Evolutionary conservation across 140 eudicot genomes (phyloP), one percentile per base, ranked within the genome.

Genomic region (Ambrosia hybrid): DNA sequence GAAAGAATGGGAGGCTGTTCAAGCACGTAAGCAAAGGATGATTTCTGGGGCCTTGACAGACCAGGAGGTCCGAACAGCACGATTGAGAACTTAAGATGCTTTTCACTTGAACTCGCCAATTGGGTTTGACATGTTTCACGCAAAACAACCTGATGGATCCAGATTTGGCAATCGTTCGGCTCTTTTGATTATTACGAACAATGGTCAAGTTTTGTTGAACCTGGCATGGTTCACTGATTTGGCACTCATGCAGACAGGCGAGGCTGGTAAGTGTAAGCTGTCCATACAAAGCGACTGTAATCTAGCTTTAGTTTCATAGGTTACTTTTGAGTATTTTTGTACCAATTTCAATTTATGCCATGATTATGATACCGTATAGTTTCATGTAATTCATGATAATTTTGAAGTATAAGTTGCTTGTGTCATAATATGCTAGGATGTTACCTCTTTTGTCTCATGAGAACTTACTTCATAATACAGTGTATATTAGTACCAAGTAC

Each of bases 1-100:
- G 91, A 93, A 83, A 84, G 96, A 83, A 93, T 93, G 98, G 98
- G 85, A 72, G 97, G n/a, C 97, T 57, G 97, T 93, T 58, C 98
- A 93, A 84, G 99, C 96, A 2, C 82, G 99, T 38, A 90, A 94
- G 78, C 99, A 94, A 74, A 81, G 97, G 57, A 74, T 94, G 96
- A 94, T 94, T 30, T 79, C 99, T 16, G 99, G 99, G 67, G 99
- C 99, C 51, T 85, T 94, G 66, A 90, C 97, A 57, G 99, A 94
- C 80, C 97, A 90, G 60, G 97, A 94, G 87, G 99, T 94, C 68
- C 88, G 99, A 66, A 65, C 82, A 71, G 97, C 97, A 58, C 94
- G 99, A 73, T 94, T 17, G 97, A 90, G 78, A 94, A 74, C 92
- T 94, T 43, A 94, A 85, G 85, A 90, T 94, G 96, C 95, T 94